A percentile compares a stretch with the other conserved stretches of the same genome.
These are phyloP conservation scores for Colletotrichum echinochloae DNA, from an alignment of 2,329 filamentous ascomycete genomes.

Conservation along the genomic window DNA sequence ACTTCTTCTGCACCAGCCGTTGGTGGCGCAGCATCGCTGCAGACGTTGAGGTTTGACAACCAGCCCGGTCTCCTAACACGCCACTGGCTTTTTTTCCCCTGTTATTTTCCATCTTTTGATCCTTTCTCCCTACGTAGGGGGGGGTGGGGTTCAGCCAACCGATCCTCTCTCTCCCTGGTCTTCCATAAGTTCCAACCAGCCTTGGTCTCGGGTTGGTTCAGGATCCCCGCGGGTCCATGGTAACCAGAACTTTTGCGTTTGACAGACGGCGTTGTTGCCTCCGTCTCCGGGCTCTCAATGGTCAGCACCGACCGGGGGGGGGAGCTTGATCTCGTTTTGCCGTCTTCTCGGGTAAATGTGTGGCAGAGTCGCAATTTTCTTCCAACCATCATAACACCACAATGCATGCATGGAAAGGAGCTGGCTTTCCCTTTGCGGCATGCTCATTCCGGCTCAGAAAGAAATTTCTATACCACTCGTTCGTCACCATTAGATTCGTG, in stretches of 20 bases:
- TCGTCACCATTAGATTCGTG: neutral
- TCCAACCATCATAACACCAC: neutral
- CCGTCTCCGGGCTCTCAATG: neutral
- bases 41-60: neutral
- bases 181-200: neutral
- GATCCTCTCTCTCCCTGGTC: neutral
- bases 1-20: neutral
- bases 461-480: neutral
- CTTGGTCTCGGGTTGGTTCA: neutral
- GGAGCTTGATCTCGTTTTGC: neutral
- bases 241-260: conserved; percentile 1
- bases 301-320: neutral
- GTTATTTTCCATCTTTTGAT: too few species aligned
- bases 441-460: neutral
- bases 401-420: neutral
- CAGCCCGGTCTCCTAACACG: neutral
- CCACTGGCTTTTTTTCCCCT: neutral
- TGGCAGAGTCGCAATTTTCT: neutral
- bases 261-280: neutral
- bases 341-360: neutral
- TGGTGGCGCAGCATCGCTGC: neutral
- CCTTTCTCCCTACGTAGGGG: neutral
- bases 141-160: neutral
- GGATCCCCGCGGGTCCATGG: neutral
- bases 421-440: neutral